phyloP scores from a whole-genome alignment of 306 rosid species.

The Biancaea sappan region DNA sequence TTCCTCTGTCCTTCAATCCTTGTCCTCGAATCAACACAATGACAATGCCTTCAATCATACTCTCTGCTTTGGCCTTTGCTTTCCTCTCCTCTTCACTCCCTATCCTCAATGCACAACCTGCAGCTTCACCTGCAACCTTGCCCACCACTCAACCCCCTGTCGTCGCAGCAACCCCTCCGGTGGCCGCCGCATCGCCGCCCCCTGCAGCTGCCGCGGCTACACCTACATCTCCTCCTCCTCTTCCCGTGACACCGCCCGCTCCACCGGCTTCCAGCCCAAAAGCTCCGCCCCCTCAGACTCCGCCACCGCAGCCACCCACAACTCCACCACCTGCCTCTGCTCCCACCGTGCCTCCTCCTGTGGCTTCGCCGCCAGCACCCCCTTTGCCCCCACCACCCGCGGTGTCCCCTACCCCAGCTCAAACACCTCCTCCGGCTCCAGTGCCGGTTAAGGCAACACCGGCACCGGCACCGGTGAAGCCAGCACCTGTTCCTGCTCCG shows the following conservation, averaged over 20 bases:
- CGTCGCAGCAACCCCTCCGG: slow-evolving; percentile 34
- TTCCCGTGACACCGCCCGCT: slow-evolving; percentile 59
- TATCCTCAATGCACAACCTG: slow-evolving; percentile 44
- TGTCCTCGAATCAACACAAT: not conserved
- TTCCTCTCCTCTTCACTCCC: slow-evolving; percentile 28
- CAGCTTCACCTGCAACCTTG: slow-evolving; percentile 19
- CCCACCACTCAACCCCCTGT: slow-evolving; percentile 38
- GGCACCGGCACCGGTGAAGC: slow-evolving; percentile 62
- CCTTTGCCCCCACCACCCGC: slow-evolving; percentile 61
- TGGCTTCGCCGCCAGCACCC: slow-evolving; percentile 33
- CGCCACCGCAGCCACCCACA: slow-evolving; percentile 65
- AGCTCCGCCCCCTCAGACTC: slow-evolving; percentile 53
- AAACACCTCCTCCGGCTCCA: slow-evolving; percentile 65
- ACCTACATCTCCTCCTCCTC: slow-evolving; percentile 48
- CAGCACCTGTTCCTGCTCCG: slow-evolving; percentile 55
- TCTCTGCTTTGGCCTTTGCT: slow-evolving; percentile 33
- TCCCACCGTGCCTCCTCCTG: slow-evolving; percentile 59
- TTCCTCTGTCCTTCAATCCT: slow-evolving; percentile 1
- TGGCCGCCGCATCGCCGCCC: slow-evolving; percentile 50
- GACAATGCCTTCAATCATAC: slow-evolving; percentile 39
- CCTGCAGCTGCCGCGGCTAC: slow-evolving; percentile 43
- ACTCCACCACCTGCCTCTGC: slow-evolving; percentile 50
- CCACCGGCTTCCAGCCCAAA: slow-evolving; percentile 61
- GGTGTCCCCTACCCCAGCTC: slow-evolving; percentile 65
- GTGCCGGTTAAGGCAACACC: slow-evolving; percentile 59